These are phyloP conservation scores for Penicillium diatomitis DNA, from an alignment of 495 filamentous ascomycete genomes.

Conservation along the genomic window DNA sequence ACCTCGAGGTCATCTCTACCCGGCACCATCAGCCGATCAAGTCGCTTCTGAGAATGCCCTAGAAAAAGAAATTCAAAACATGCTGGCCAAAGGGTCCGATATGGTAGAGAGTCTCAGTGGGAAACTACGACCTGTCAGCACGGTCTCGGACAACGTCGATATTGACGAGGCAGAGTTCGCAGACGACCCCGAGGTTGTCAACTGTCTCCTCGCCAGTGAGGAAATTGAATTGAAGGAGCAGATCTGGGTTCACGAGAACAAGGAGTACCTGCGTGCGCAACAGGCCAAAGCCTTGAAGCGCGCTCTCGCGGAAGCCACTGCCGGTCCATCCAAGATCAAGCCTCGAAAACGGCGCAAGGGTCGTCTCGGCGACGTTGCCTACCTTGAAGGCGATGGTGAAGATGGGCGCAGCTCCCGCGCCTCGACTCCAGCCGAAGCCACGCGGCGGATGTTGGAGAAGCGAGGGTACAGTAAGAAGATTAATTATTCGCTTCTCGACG, in stretches of 20 bases:
- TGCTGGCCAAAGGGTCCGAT: conserved; percentile 30
- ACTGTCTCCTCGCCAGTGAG: conserved; percentile 59
- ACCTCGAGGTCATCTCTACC: conserved; percentile 17
- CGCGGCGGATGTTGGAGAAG: conserved; percentile 60
- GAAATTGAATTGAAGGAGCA: conserved; percentile 73
- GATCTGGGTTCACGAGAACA: conserved; percentile 91
- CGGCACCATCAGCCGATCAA: conserved; percentile 29
- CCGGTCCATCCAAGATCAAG: conserved; percentile 38
- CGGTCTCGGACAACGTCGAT: conserved; percentile 38
- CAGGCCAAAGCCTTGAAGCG: conserved; percentile 66
- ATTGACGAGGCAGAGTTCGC: conserved; percentile 71
- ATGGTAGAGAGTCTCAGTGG: conserved; percentile 24
- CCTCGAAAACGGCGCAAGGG: conserved; percentile 39
- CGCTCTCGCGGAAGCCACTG: conserved; percentile 44
- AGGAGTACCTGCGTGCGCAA: conserved; percentile 75
- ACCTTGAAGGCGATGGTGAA: conserved; percentile 34
- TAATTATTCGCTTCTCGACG: conserved; percentile 64
- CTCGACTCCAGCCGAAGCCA: conserved; percentile 60
- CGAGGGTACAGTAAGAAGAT: conserved; percentile 72
- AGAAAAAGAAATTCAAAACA: conserved; percentile 32
- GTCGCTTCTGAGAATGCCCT: conserved; percentile 36
- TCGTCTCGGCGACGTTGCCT: conserved; percentile 42
- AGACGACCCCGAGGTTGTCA: conserved; percentile 65
- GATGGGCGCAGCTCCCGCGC: conserved; percentile 31
- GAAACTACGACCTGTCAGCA: conserved; percentile 9